Base-by-base conservation (phyloP, 345 rosid genomes). In the Nasturtium officinale region DNA sequence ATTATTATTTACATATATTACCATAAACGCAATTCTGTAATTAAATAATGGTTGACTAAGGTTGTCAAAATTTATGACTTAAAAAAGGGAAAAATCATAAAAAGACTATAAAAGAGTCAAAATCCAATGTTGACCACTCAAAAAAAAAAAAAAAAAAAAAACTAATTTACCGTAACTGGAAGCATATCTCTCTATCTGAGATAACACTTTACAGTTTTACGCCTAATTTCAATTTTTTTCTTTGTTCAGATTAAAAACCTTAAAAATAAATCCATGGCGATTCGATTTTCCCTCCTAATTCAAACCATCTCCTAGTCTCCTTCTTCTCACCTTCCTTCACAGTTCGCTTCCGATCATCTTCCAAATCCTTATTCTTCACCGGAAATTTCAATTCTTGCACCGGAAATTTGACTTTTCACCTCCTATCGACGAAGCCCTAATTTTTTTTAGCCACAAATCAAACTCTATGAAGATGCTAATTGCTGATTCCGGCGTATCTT, bases 251-350 rank as follows among this genome's bases (percentile, higher is more conserved):
- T 25, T 26, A 47, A 56, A 58, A 75, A 42, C 35, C 77, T 71
- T 42, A 54, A 40, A 69, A 53, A n/a, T n/a, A n/a, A 23, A 40
- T 54, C 13, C 29, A 61, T 68, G 69, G 66, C 79, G 43, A 64
- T 68, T 69, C 48, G 63, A 66, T 33, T 69, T 77, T 69, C 80
- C 80, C 76, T 77, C 80, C 51, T 45, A 55, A 12, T 65, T 76
- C 53, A 69, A 69, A 69, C 16, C 52, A 4, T 30, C 35, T 46
- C 29, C 1, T 53, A 46, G 30, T 13, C 65, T 65, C 46, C 10
- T n/a, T 59, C 50, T n/a, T 59, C 29, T 45, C 45, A 48, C 21
- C n/a, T 12, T 26, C 43, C 62, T 40, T 55, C 9, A 13, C 1
- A 40, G 5, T 26, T 42, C 53, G 13, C 21, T 18, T 7, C 21